Base-by-base conservation (phyloP, 106 monocot species). In the Vanilla planifolia region DNA sequence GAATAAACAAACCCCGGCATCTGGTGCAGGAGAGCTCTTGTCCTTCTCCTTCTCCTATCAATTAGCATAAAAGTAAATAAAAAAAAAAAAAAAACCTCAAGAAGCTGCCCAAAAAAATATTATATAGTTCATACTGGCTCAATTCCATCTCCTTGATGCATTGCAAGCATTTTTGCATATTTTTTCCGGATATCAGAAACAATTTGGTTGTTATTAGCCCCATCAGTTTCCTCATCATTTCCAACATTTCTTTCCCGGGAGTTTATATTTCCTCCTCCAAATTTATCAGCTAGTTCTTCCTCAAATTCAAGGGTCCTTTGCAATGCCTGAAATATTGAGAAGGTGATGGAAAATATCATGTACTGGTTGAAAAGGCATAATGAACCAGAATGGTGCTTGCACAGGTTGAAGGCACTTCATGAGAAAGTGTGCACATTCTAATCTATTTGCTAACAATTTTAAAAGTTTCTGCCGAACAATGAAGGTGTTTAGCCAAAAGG, bases 301-400 rank as follows among this genome's bases (percentile, higher is more conserved):
- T 98, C 96, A 79, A 98, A 98, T 58, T 98, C 96, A 67, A 91
- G 80, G 23, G 96, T 98, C 61, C 91, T 79, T 53, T 98, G 96
- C 15, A 98, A 48, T 72, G 92, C 91, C 95, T 96, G 77, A 35
- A 68, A 77, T 16, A 10, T 41, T 37, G 5, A 48, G 51, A 19
- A 37, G 24, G 45, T 27, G 36, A 50, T n/a, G n/a, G n/a, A n/a
- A n/a, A n/a, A n/a, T n/a, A n/a, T n/a, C 21, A 50, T 34, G 20
- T 15, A 50, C 11, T 40, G 40, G 0, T 40, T 40, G 40, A 40
- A 35, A 52, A 51, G 32, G 9, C 19, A 33, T 5, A 29, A 0
- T 33, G 19, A 30, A 36, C 8, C 3, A 15, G 15, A 39, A 26
- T 48, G 35, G 8, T 26, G 21, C 48, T 59, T 23, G 37, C 37